phyloP scores from a whole-genome alignment of 768 basidiomycete genomes.

The Butyriboletus loyo region DNA sequence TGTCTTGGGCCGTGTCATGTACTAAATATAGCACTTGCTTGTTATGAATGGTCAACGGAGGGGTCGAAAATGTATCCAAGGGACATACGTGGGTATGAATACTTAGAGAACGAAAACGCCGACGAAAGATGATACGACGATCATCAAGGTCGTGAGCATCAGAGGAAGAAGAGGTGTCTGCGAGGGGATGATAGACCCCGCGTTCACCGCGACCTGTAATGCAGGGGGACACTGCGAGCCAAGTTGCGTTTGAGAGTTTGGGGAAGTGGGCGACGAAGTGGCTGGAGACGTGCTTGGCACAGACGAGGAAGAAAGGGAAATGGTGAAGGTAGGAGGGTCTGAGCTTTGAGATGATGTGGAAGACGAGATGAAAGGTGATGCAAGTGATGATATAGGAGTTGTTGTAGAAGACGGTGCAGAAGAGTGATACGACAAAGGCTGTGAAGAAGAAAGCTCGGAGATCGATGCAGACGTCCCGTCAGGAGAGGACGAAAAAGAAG shows the following conservation, averaged over 20 bases:
- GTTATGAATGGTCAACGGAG: background rate
- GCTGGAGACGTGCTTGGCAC: background rate
- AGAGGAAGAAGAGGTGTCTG: slow-evolving; percentile 13
- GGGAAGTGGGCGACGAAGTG: background rate
- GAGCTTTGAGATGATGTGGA: background rate
- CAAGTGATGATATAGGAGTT: background rate
- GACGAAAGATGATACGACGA: slow-evolving; percentile 24
- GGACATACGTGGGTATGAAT: background rate
- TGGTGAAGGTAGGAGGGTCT: background rate
- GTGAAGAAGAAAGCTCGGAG: background rate
- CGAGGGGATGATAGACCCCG: slow-evolving; percentile 5
- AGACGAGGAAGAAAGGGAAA: background rate
- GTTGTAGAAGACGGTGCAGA: background rate
- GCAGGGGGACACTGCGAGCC: slow-evolving; percentile 23
- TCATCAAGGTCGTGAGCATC: slow-evolving; percentile 24
- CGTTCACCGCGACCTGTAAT: background rate
- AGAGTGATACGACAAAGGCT: background rate
- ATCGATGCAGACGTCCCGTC: background rate
- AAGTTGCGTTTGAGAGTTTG: slow-evolving; percentile 19
- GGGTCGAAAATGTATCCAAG: background rate
- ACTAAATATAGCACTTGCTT: background rate
- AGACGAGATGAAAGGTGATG: background rate
- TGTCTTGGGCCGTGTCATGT: background rate
- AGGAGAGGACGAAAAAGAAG: background rate
- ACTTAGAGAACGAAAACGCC: slow-evolving; percentile 27